Evolutionary conservation across 1,139 yeast species (phyloP).

Genomic region (Protomyces inouyei): DNA sequence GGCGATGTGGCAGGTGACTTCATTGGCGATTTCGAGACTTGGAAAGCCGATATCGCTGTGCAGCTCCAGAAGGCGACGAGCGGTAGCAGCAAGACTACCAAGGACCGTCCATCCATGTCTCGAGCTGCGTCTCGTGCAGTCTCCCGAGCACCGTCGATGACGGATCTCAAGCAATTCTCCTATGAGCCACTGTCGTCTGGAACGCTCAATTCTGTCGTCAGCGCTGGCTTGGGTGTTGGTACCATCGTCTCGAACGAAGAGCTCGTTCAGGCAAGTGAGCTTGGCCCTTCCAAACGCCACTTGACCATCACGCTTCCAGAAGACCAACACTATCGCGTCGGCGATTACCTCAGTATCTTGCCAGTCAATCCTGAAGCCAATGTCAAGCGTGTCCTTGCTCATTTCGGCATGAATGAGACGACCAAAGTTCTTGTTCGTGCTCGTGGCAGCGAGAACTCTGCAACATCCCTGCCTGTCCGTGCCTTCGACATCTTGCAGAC

Average conservation of each 20-base stretch:
- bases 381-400: slow-evolving; percentile 14
- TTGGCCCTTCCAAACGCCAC: slow-evolving; percentile 22
- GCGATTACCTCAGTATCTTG: slow-evolving; percentile 24
- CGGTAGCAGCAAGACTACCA: not conserved
- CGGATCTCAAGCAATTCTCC: slow-evolving; percentile 12
- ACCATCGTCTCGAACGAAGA: slow-evolving; percentile 4
- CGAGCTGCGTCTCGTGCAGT: not conserved
- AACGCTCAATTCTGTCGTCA: slow-evolving; percentile 7
- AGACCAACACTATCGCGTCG: slow-evolving; percentile 16
- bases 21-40: slow-evolving; percentile 23
- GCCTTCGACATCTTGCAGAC: slow-evolving; percentile 10
- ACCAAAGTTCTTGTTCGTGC: slow-evolving; percentile 18
- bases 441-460: not conserved
- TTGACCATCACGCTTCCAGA: slow-evolving; percentile 20
- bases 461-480: slow-evolving; percentile 10
- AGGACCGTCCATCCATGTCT: not conserved
- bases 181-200: slow-evolving; percentile 12
- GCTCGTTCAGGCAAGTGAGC: not conserved
- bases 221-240: slow-evolving; percentile 3
- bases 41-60: slow-evolving; percentile 23
- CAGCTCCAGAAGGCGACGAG: not conserved
- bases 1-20: slow-evolving; percentile 28
- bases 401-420: slow-evolving; percentile 20
- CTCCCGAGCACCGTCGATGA: not conserved
- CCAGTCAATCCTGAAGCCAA: slow-evolving; percentile 23